Conservation (phyloP, 2,329 filamentous ascomycete genomes). For the Exophiala xenobiotica region DNA sequence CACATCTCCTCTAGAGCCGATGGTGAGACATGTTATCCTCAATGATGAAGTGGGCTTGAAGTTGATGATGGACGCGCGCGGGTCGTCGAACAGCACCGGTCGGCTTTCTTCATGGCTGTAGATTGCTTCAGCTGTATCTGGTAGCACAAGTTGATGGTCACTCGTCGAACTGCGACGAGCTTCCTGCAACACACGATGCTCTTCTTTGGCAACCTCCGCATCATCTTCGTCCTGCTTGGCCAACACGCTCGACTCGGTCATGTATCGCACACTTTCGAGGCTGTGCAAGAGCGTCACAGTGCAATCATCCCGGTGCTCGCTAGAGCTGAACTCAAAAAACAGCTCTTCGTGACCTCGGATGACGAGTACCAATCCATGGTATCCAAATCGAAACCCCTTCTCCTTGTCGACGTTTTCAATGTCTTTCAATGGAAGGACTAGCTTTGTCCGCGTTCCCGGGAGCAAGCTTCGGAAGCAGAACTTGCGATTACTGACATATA, state of each 20-base stretch:
- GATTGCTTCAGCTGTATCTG: conserved; percentile 29
- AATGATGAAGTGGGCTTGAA: conserved; percentile 82
- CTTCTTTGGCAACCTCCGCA: conserved; percentile 72
- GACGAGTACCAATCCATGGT: conserved; percentile 85
- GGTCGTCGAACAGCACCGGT: conserved; percentile 74
- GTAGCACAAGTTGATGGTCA: conserved; percentile 28
- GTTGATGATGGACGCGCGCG: conserved; percentile 80
- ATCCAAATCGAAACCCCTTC: conserved; percentile 89
- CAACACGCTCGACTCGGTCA: conserved; percentile 68
- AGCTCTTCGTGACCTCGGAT: conserved; percentile 93
- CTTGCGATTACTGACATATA: conserved; percentile 83
- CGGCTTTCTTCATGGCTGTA: conserved; percentile 38
- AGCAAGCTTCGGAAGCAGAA: conserved; percentile 93
- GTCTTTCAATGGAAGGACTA: conserved; percentile 86
- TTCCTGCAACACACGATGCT: conserved; percentile 76
- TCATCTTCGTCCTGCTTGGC: conserved; percentile 68
- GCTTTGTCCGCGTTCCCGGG: conserved; percentile 84
- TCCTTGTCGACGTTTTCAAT: conserved; percentile 93
- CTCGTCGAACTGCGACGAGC: conserved; percentile 57
- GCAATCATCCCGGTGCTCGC: conserved; percentile 83
- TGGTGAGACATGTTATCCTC: conserved; percentile 88
- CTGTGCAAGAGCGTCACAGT: conserved; percentile 75
- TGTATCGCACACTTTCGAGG: conserved; percentile 69
- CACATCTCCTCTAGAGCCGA: conserved; percentile 92
- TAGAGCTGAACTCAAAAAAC: conserved; percentile 86